phyloP scores from a whole-genome alignment of 768 basidiomycete species.

The Pulveroboletus ravenelii region DNA sequence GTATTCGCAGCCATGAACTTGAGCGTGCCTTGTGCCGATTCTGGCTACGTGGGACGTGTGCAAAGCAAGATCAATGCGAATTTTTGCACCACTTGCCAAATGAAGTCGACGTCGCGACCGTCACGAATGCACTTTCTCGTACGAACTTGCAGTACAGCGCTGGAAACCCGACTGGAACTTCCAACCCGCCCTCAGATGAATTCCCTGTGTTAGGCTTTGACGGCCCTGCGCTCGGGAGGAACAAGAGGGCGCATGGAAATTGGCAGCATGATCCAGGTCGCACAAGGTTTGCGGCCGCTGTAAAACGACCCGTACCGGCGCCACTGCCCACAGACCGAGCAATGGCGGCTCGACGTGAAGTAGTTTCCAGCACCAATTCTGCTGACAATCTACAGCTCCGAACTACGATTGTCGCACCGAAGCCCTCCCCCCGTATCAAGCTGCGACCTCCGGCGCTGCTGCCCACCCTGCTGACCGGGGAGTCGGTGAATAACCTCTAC shows the following conservation, averaged over 20 bases:
- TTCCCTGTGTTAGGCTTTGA: constrained; percentile 67
- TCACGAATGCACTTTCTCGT: constrained; percentile 65
- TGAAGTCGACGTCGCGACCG: constrained; percentile 71
- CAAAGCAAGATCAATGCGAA: constrained; percentile 95
- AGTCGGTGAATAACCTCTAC: constrained; percentile 74
- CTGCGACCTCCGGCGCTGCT: constrained; percentile 77
- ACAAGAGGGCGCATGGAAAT: constrained; percentile 39
- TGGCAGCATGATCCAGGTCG: constrained; percentile 73
- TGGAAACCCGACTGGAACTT: constrained; percentile 35
- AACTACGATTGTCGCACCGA: constrained; percentile 69
- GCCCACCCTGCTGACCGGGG: constrained; percentile 86
- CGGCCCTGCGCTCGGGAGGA: constrained; percentile 33
- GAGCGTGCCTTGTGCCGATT: constrained; percentile 94
- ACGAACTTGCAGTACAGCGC: constrained; percentile 47
- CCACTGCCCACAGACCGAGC: constrained; percentile 34
- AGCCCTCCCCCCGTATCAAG: constrained; percentile 80
- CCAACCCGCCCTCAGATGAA: constrained; percentile 44
- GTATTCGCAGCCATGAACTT: constrained; percentile 71
- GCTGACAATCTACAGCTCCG: constrained; percentile 62
- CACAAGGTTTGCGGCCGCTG: constrained; percentile 86
- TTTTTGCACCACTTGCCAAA: constrained; percentile 90
- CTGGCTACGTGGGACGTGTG: constrained; percentile 96
- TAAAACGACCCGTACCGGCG: constrained; percentile 58
- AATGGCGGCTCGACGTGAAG: constrained; percentile 50
- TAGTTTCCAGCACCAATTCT: constrained; percentile 44